Conservation (phyloP, 306 rosid genomes). For the Vigna mungo region DNA sequence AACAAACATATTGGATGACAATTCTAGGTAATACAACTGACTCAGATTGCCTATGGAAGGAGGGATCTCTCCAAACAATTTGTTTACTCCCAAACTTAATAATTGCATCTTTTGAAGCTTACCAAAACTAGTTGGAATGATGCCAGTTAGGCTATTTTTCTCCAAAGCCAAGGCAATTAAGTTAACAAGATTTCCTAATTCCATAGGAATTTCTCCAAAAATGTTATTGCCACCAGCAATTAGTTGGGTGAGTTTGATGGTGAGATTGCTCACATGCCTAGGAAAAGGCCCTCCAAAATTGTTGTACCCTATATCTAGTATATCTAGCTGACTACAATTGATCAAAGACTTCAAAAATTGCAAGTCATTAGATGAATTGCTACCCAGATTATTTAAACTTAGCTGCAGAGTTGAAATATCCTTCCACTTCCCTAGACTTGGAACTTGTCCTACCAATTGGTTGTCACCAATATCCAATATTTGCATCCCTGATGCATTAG, state of each 20-base stretch:
- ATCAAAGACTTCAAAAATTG: conserved; percentile 33
- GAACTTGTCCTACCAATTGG: conserved; percentile 2
- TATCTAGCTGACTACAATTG: conserved; percentile 32
- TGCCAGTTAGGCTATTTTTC: neutral
- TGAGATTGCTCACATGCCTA: conserved; percentile 33
- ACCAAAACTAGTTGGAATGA: conserved; percentile 38
- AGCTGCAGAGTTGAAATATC: neutral
- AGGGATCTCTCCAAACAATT: conserved; percentile 38
- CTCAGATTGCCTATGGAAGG: conserved; percentile 29
- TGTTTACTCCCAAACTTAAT: neutral
- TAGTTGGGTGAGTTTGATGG: conserved; percentile 1
- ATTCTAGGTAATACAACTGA: neutral
- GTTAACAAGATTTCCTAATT: conserved; percentile 34
- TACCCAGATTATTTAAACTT: conserved; percentile 14
- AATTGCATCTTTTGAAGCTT: conserved; percentile 33
- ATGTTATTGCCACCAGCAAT: conserved; percentile 1
- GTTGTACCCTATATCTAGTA: neutral
- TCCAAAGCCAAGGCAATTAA: neutral
- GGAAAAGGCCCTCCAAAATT: conserved; percentile 36
- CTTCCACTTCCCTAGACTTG: conserved; percentile 12
- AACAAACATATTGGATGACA: neutral
- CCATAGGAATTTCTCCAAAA: conserved; percentile 22
- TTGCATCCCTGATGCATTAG: neutral
- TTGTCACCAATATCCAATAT: neutral
- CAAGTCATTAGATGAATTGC: conserved; percentile 21